Evolutionary conservation across 2,329 filamentous ascomycete genomes (phyloP).

Genomic region (Arthrobotrys entomopaga): DNA sequence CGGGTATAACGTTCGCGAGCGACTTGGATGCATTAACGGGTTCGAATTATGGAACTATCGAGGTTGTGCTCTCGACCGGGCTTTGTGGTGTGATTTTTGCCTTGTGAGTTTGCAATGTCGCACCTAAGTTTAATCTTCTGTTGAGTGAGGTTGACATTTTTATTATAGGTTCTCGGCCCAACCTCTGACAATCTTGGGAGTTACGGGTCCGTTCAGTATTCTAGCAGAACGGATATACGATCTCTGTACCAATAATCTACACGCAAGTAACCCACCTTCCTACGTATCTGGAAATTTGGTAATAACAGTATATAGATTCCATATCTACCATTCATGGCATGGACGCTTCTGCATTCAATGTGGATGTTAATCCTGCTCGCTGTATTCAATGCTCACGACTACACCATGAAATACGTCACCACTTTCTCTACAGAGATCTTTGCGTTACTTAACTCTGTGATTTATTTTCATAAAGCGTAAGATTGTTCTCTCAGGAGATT

Average conservation of each 20-base stretch:
- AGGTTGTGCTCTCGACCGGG: conserved; percentile 74
- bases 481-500: conserved; percentile 16
- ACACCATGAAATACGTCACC: conserved; percentile 77
- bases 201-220: conserved; percentile 75
- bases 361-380: conserved; percentile 75
- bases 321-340: conserved; percentile 75
- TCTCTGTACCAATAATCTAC: conserved; percentile 68
- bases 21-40: conserved; percentile 73
- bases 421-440: conserved; percentile 75
- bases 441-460: conserved; percentile 73
- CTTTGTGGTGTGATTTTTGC: conserved; percentile 73
- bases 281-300: conserved; percentile 26
- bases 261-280: conserved; percentile 61
- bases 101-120: conserved; percentile 65
- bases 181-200: conserved; percentile 73
- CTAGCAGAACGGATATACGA: conserved; percentile 73
- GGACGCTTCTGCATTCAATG: conserved; percentile 72
- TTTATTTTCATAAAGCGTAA: conserved; percentile 74
- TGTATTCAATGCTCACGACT: conserved; percentile 75
- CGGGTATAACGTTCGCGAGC: conserved; percentile 74
- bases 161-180: conserved; percentile 68
- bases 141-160: conserved; percentile 11
- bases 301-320: conserved; percentile 63
- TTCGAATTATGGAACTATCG: conserved; percentile 73
- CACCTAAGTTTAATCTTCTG: background rate